A percentile compares a stretch with the other conserved stretches of the same genome.
Evolutionary conservation across 306 rosid genomes (phyloP).

Genomic region (Gastrolobium bilobum): DNA sequence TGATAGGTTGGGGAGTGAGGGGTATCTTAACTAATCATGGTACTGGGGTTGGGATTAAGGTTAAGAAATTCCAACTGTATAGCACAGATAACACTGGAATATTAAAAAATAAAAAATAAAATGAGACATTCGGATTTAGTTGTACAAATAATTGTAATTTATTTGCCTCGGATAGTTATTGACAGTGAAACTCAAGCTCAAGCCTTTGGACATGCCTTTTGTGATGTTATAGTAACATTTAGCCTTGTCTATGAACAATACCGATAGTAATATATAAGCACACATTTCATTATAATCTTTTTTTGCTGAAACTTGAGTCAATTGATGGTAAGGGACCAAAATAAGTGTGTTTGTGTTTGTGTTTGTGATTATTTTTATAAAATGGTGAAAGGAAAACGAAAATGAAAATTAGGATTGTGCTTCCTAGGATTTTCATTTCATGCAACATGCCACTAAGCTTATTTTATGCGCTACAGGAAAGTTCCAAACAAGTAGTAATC

Average conservation of each 20-base stretch:
- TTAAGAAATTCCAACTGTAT: slow-evolving; percentile 39
- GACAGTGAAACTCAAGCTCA: slow-evolving; percentile 10
- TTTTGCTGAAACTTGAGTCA: not conserved
- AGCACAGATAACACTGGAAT: slow-evolving; percentile 41
- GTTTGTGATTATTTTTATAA: not conserved
- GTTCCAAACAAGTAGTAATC: slow-evolving; percentile 37
- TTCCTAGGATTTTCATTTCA: slow-evolving; percentile 27
- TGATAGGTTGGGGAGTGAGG: slow-evolving; percentile 42
- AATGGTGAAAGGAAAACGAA: not conserved
- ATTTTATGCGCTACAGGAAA: slow-evolving; percentile 4
- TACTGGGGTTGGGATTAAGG: slow-evolving; percentile 43
- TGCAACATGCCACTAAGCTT: slow-evolving; percentile 30
- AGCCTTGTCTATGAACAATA: not conserved
- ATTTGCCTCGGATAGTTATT: slow-evolving; percentile 22
- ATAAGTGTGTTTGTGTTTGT: not conserved
- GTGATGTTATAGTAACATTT: not conserved
- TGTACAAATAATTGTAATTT: slow-evolving; percentile 37
- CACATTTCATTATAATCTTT: not conserved
- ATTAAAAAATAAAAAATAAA: not conserved
- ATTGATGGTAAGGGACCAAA: not conserved
- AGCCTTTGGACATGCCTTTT: not conserved
- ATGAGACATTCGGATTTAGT: slow-evolving; percentile 32
- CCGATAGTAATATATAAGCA: not conserved
- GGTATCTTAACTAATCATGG: slow-evolving; percentile 33
- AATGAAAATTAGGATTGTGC: not conserved